phyloP scores from a whole-genome alignment of 2,329 filamentous ascomycete species.

The Exophiala calicioides region DNA sequence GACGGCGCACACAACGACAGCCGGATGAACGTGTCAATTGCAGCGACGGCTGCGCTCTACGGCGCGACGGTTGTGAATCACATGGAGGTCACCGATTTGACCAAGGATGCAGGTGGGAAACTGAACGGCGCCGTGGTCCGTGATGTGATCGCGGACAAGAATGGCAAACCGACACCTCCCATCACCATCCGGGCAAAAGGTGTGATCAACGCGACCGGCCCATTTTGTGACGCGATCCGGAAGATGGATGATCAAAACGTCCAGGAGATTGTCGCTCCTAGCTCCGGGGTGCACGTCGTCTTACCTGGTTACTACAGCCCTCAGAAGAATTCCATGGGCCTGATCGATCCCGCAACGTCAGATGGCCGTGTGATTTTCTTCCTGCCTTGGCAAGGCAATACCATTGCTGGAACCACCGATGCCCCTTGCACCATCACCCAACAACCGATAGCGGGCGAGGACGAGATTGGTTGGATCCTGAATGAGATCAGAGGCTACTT shows the following conservation, averaged over 20 bases:
- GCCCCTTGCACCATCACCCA: constrained; percentile 70
- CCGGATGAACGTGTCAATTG: constrained; percentile 85
- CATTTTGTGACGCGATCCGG: constrained; percentile 81
- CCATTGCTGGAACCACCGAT: constrained; percentile 86
- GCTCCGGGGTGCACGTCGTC: constrained; percentile 82
- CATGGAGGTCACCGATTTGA: constrained; percentile 73
- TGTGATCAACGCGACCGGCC: constrained; percentile 84
- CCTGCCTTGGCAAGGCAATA: constrained; percentile 90
- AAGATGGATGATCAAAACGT: constrained; percentile 76
- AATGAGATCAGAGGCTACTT: constrained; percentile 80
- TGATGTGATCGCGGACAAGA: constrained; percentile 66
- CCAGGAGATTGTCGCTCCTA: constrained; percentile 79
- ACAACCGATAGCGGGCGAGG: constrained; percentile 75
- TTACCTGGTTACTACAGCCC: constrained; percentile 86
- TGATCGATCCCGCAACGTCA: constrained; percentile 82
- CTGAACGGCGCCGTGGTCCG: constrained; percentile 73
- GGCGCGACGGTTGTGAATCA: constrained; percentile 82
- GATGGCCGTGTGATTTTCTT: constrained; percentile 92
- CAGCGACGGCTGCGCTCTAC: constrained; percentile 85
- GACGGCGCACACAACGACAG: constrained; percentile 92
- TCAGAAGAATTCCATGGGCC: constrained; percentile 69
- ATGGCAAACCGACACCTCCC: constrained; percentile 63
- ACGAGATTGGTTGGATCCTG: constrained; percentile 86
- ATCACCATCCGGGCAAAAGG: constrained; percentile 70
- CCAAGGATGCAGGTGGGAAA: constrained; percentile 72